These are phyloP conservation scores for Apophysomyces variabilis DNA, from an alignment of 371 early-diverging fungal species.

Conservation along the genomic window DNA sequence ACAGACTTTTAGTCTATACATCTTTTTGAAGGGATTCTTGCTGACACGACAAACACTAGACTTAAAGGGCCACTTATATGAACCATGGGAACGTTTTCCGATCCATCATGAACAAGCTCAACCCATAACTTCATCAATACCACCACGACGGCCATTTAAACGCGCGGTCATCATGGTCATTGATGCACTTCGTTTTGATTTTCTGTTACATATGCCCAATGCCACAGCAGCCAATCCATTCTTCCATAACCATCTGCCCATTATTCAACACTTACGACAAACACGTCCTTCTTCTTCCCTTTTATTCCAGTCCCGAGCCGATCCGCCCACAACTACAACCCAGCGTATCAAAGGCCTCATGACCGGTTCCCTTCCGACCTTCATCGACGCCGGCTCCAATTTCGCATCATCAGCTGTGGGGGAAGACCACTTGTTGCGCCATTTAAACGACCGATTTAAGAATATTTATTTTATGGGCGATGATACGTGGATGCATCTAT, in stretches of 20 bases:
- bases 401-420: conserved; percentile 83
- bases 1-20: conserved; percentile 56
- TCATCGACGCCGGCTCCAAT: conserved; percentile 93
- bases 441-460: conserved; percentile 48
- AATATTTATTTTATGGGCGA: conserved; percentile 82
- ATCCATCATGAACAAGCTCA: conserved; percentile 9
- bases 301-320: conserved; percentile 86
- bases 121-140: not conserved
- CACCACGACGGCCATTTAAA: conserved; percentile 57
- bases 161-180: conserved; percentile 80
- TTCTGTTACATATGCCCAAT: conserved; percentile 33
- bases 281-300: conserved; percentile 67
- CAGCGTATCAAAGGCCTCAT: conserved; percentile 94
- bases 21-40: conserved; percentile 86
- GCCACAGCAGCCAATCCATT: conserved; percentile 32
- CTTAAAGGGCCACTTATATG: conserved; percentile 40
- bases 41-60: conserved; percentile 78
- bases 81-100: conserved; percentile 48
- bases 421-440: conserved; percentile 85
- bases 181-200: conserved; percentile 93
- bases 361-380: conserved; percentile 90
- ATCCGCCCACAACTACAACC: conserved; percentile 97
- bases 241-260: conserved; percentile 80
- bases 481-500: conserved; percentile 93
- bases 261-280: conserved; percentile 58